Evolutionary conservation across 148 eudicot species (phyloP), one percentile per base, ranked within the genome.

Genomic region (Heliosperma pusillum): DNA sequence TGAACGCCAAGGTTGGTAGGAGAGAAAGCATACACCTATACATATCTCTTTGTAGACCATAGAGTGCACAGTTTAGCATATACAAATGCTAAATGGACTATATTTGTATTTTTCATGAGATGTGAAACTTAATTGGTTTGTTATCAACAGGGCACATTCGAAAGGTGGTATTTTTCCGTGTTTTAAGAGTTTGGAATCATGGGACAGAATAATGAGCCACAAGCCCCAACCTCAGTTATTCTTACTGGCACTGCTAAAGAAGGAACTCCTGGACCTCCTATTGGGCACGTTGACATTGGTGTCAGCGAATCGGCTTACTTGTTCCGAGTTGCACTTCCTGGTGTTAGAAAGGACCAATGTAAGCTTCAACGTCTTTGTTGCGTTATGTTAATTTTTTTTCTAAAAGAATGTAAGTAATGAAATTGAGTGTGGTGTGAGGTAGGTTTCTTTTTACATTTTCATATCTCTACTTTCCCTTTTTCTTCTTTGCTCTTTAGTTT

Each of bases 221-320:
- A 63, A 11, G 36, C 22, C 67, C 27, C 78, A 9, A 20, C 76
- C 9, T 12, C 89, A 16, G 78, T 81, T 68, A 70, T 87, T 76
- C 76, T 88, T 29, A 83, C 89, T 57, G 98, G 98, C 79, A 91
- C 97, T 57, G 93, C 91, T 19, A 77, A 68, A 76, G 81, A 77
- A 80, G 96, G 90, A 56, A 81, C 76, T 25, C 76, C 53, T 73
- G 97, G 90, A 53, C 96, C 91, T 58, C 80, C 93, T 68, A 75
- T 89, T 72, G 97, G 97, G 76, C 86, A 85, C 72, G 88, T 90
- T 74, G 97, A 93, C 76, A 88, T 93, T 77, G 97, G 97, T 76
- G 77, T 77, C 17, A 84, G 93, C 63, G 82, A 83, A 79, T 67
- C 80, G 10, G 91, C 93, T 47, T 89, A 86, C 68, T 84, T 86